These are phyloP conservation scores for Phytophthora idaei DNA, from an alignment of 352 stramenopile genomes.

Conservation along the genomic window DNA sequence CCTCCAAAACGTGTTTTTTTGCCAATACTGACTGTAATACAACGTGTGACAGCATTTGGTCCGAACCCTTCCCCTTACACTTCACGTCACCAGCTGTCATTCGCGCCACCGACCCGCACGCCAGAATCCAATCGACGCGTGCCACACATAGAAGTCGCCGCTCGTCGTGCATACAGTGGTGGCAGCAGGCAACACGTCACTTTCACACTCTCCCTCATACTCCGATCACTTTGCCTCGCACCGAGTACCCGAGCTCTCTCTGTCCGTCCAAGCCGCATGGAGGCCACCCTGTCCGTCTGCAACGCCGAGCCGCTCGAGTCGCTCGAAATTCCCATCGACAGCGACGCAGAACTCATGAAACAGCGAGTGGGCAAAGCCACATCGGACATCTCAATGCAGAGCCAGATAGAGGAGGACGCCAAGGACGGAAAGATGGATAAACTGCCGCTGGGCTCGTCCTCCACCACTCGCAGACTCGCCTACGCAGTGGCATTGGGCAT, in stretches of 20 bases:
- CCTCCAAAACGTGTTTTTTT: too few species aligned
- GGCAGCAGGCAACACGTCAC: slow-evolving; percentile 19
- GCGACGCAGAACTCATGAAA: slow-evolving; percentile 29
- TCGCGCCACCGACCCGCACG: slow-evolving; percentile 9
- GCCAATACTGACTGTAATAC: too few species aligned
- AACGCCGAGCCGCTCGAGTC: slow-evolving; percentile 18
- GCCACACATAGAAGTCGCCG: slow-evolving; percentile 16
- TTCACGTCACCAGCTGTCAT: background rate
- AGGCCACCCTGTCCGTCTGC: slow-evolving; percentile 12
- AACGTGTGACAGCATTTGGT: slow-evolving; percentile 12
- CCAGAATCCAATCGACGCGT: slow-evolving; percentile 11
- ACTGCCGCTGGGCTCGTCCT: slow-evolving; percentile 19
- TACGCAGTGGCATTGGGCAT: slow-evolving; percentile 60
- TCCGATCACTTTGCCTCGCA: slow-evolving; percentile 15
- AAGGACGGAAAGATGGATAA: slow-evolving; percentile 10
- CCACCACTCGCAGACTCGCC: slow-evolving; percentile 26
- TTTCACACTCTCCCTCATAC: slow-evolving; percentile 14
- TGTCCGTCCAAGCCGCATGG: slow-evolving; percentile 23
- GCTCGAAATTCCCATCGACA: slow-evolving; percentile 23
- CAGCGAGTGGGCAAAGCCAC: slow-evolving; percentile 21
- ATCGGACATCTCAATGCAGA: slow-evolving; percentile 1
- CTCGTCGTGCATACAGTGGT: slow-evolving; percentile 4
- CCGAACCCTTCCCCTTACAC: slow-evolving; percentile 18
- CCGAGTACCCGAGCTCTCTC: slow-evolving; percentile 8
- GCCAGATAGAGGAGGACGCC: slow-evolving; percentile 6